Evolutionary conservation across 805 yeast species (phyloP).

Genomic region (Zygoascus ofunaensis): DNA sequence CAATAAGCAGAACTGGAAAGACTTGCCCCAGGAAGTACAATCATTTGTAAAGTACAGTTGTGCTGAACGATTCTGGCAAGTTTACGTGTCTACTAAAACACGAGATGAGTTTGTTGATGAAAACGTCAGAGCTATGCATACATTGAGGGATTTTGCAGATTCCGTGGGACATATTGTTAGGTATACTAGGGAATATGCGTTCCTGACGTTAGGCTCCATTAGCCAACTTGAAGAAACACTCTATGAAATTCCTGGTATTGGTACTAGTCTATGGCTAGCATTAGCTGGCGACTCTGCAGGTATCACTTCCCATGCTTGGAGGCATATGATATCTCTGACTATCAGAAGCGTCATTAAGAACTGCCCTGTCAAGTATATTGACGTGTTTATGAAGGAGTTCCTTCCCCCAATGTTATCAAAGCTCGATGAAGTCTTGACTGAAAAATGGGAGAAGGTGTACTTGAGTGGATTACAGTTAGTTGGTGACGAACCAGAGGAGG

Average conservation of each 20-base stretch:
- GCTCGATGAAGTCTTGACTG: constrained; percentile 63
- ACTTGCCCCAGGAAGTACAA: constrained; percentile 81
- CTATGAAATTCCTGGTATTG: constrained; percentile 77
- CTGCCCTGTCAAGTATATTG: constrained; percentile 68
- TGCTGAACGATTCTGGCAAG: constrained; percentile 96
- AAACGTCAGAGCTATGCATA: constrained; percentile 85
- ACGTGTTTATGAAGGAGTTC: constrained; percentile 63
- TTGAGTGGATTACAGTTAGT: constrained; percentile 34
- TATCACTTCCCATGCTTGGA: constrained; percentile 91
- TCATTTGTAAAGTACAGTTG: constrained; percentile 84
- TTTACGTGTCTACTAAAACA: constrained; percentile 89
- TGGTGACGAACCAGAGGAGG: constrained; percentile 62
- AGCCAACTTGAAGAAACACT: constrained; percentile 83
- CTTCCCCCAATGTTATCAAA: constrained; percentile 68
- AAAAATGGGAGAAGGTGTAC: constrained; percentile 65
- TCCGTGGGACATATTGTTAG: constrained; percentile 93
- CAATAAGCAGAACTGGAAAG: constrained; percentile 85
- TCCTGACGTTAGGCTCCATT: constrained; percentile 79
- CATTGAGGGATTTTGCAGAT: constrained; percentile 93
- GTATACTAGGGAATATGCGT: constrained; percentile 93
- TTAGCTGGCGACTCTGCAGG: constrained; percentile 81
- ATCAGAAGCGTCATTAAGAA: constrained; percentile 77
- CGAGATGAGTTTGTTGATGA: constrained; percentile 92
- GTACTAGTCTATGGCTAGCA: constrained; percentile 69
- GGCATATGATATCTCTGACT: constrained; percentile 87